Percentiles rank a stretch among this genome's conserved stretches.
Evolutionary conservation across 352 stramenopile species (phyloP).

Genomic region (Blastocystis sp.): DNA sequence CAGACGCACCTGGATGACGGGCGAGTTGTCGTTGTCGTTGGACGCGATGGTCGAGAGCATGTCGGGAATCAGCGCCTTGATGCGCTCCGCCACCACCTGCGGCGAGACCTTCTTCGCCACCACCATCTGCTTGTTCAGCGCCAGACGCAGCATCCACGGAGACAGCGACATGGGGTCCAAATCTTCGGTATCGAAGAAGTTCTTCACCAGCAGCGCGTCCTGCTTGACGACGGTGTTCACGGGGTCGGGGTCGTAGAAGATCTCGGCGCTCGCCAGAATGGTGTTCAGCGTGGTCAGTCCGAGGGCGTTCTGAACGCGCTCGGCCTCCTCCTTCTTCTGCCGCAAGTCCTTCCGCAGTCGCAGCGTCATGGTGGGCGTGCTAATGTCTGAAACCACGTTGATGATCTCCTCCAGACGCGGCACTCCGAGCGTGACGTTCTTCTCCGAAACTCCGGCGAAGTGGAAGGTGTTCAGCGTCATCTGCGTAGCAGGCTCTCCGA

Average conservation of each 20-base stretch:
- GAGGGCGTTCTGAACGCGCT: constrained; percentile 69
- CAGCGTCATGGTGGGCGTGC: constrained; percentile 89
- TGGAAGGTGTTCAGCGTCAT: constrained; percentile 99
- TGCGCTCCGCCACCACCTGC: constrained; percentile 84
- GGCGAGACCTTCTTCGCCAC: constrained; percentile 92
- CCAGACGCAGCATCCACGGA: constrained; percentile 93
- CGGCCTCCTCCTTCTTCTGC: constrained; percentile 65
- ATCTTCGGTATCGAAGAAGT: constrained; percentile 90
- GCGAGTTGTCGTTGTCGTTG: constrained; percentile 91
- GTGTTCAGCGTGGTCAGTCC: constrained; percentile 92
- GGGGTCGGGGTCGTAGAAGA: constrained; percentile 95
- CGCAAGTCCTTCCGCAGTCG: constrained; percentile 59
- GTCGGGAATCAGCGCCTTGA: constrained; percentile 83
- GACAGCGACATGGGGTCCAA: constrained; percentile 84
- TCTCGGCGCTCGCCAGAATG: constrained; percentile 87
- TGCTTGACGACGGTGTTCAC: constrained; percentile 87
- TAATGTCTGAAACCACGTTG: constrained; percentile 92
- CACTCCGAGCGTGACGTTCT: constrained; percentile 98
- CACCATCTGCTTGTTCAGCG: constrained; percentile 89
- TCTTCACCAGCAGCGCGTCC: constrained; percentile 89
- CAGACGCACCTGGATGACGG: constrained; percentile 90
- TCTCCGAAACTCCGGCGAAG: constrained; percentile 92
- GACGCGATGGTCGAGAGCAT: constrained; percentile 81
- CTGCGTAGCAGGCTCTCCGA: constrained; percentile 96
- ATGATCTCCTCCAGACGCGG: constrained; percentile 97